These are phyloP conservation scores for Tarenaya hassleriana DNA, from an alignment of 345 rosid genomes.

Conservation along the genomic window DNA sequence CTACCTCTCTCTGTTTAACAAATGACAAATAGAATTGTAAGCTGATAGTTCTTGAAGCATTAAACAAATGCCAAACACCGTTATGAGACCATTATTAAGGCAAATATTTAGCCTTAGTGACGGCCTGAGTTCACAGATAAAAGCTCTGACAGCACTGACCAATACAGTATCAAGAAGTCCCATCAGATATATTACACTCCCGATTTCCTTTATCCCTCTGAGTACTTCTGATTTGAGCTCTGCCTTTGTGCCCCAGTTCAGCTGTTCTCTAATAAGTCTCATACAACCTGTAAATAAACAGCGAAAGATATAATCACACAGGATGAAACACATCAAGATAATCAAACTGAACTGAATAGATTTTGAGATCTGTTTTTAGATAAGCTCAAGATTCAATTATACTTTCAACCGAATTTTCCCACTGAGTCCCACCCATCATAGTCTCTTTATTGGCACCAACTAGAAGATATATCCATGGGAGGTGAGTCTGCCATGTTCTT, in stretches of 20 bases:
- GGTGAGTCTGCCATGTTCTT: too few species aligned
- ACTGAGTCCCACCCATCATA: too few species aligned
- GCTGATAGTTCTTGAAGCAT: slow-evolving; percentile 2
- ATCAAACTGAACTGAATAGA: slow-evolving; percentile 3
- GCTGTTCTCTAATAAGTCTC: slow-evolving; percentile 88
- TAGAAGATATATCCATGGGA: too few species aligned
- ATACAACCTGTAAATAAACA: slow-evolving; percentile 61
- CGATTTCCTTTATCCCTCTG: slow-evolving; percentile 89
- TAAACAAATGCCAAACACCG: not conserved
- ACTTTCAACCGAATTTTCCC: too few species aligned
- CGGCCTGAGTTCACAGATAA: too few species aligned
- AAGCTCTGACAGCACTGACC: slow-evolving; percentile 47
- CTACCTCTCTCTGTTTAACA: slow-evolving; percentile 67
- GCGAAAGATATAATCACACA: not conserved
- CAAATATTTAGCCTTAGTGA: too few species aligned
- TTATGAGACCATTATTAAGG: too few species aligned
- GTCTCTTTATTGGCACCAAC: too few species aligned
- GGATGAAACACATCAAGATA: not conserved
- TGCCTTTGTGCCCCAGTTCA: slow-evolving; percentile 80
- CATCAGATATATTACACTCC: slow-evolving; percentile 87
- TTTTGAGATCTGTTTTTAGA: too few species aligned
- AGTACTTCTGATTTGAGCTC: slow-evolving; percentile 91
- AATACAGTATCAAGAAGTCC: slow-evolving; percentile 89
- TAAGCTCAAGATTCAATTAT: too few species aligned
- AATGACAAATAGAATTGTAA: not conserved